Conservation (phyloP, 2,329 filamentous ascomycete species). For the Trichoderma koningiopsis region DNA sequence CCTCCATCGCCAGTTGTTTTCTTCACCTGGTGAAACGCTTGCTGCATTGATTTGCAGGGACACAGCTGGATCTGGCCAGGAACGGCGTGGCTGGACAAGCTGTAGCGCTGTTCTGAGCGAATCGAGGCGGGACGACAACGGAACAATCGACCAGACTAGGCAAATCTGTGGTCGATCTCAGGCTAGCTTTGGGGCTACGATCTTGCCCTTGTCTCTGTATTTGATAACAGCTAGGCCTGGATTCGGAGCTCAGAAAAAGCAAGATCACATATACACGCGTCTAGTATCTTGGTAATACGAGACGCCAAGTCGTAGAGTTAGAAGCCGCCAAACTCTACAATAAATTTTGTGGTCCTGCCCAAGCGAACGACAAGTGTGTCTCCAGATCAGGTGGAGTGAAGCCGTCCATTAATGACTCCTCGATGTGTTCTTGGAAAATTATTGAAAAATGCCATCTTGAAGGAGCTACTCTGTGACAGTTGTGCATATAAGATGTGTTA, state of each 20-base stretch:
- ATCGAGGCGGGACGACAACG: background rate
- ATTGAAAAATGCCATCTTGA: background rate
- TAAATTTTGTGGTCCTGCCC: background rate
- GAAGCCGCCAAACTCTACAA: background rate
- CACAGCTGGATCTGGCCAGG: background rate
- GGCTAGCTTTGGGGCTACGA: background rate
- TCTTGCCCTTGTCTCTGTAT: background rate
- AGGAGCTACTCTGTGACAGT: background rate
- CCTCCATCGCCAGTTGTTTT: background rate
- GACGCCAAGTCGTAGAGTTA: background rate
- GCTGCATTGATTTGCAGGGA: background rate
- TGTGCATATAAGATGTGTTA: background rate
- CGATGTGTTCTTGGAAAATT: conserved; percentile 60
- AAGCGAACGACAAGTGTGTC: background rate
- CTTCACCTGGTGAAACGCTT: background rate
- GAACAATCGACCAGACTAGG: conserved; percentile 45
- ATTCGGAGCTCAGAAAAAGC: background rate
- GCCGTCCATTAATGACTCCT: conserved; percentile 69
- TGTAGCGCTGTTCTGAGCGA: background rate
- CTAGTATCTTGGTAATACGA: background rate
- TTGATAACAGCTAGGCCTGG: background rate
- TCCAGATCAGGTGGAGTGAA: background rate
- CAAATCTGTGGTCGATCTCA: conserved; percentile 72
- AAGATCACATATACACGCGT: background rate
- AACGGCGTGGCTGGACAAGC: background rate